Percentiles rank a stretch among this genome's conserved stretches.
These are phyloP conservation scores for Lichtheimia ornata DNA, from an alignment of 371 early-diverging fungal genomes.

Conservation along the genomic window DNA sequence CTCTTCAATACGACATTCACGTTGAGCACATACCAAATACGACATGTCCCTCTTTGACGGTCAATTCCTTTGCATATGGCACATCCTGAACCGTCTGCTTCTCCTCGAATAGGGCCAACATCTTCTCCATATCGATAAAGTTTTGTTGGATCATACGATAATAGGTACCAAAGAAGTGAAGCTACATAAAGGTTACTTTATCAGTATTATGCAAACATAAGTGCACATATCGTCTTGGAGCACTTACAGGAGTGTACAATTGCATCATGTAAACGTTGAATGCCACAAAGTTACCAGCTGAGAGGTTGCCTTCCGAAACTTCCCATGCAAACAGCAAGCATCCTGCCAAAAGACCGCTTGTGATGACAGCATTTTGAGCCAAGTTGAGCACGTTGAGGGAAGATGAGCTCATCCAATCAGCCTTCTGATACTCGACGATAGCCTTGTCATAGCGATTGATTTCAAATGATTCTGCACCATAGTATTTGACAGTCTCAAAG, in stretches of 20 bases:
- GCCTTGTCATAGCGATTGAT: conserved; percentile 75
- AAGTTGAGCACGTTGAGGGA: conserved; percentile 80
- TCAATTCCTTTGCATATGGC: conserved; percentile 50
- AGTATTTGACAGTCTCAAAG: conserved; percentile 95
- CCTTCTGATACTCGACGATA: conserved; percentile 76
- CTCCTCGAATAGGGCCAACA: conserved; percentile 84
- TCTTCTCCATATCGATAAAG: conserved; percentile 94
- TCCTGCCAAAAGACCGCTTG: conserved; percentile 75
- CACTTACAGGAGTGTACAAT: conserved; percentile 68
- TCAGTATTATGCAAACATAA: too few species aligned
- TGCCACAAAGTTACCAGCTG: conserved; percentile 86
- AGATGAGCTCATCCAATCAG: conserved; percentile 74
- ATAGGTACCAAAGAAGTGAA: conserved; percentile 51
- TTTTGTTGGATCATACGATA: conserved; percentile 72
- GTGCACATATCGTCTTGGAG: too few species aligned
- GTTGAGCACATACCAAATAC: conserved; percentile 54
- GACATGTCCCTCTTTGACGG: conserved; percentile 60
- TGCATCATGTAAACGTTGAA: conserved; percentile 85
- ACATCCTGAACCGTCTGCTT: conserved; percentile 67
- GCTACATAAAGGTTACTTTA: conserved; percentile 10
- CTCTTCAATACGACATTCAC: background rate
- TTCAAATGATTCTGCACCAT: conserved; percentile 81
- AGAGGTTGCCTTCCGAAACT: conserved; percentile 69
- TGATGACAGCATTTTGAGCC: conserved; percentile 85
- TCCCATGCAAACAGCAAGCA: conserved; percentile 80